Percentiles rank a stretch among this genome's conserved stretches.
These are phyloP conservation scores for Leccinum subtestaceum DNA, from an alignment of 768 basidiomycete species.

Conservation along the genomic window DNA sequence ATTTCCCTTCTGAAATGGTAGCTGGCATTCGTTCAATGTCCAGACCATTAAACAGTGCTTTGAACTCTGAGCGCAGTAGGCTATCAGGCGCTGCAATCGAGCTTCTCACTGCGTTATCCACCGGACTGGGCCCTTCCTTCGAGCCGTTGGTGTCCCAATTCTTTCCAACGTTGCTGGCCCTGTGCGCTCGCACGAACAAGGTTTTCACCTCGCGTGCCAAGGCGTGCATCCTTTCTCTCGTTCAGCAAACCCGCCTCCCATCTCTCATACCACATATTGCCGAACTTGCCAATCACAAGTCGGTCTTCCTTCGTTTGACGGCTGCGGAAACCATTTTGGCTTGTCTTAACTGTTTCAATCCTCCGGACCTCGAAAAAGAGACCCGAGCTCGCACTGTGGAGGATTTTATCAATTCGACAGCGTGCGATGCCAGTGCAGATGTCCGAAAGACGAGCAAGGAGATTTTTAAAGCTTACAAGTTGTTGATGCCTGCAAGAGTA, in stretches of 20 bases:
- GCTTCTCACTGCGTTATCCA: conserved; percentile 52
- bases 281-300: conserved; percentile 63
- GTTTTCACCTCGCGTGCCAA: conserved; percentile 68
- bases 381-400: conserved; percentile 64
- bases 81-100: conserved; percentile 68
- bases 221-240: conserved; percentile 54
- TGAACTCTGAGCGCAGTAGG: conserved; percentile 71
- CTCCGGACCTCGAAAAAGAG: conserved; percentile 75
- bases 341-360: conserved; percentile 73
- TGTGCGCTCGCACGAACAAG: conserved; percentile 78
- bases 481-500: conserved; percentile 64
- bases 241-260: conserved; percentile 67
- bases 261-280: conserved; percentile 59
- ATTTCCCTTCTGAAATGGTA: conserved; percentile 50
- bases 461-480: conserved; percentile 74
- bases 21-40: conserved; percentile 48
- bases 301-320: conserved; percentile 55
- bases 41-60: conserved; percentile 53
- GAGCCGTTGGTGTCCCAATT: conserved; percentile 66
- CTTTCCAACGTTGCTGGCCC: conserved; percentile 61
- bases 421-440: conserved; percentile 72
- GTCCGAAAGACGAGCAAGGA: conserved; percentile 66
- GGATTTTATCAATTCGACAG: conserved; percentile 60
- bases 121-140: conserved; percentile 57
- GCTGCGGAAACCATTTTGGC: conserved; percentile 64